Conservation (phyloP, 768 basidiomycete genomes). For the Lentinula sp. region DNA sequence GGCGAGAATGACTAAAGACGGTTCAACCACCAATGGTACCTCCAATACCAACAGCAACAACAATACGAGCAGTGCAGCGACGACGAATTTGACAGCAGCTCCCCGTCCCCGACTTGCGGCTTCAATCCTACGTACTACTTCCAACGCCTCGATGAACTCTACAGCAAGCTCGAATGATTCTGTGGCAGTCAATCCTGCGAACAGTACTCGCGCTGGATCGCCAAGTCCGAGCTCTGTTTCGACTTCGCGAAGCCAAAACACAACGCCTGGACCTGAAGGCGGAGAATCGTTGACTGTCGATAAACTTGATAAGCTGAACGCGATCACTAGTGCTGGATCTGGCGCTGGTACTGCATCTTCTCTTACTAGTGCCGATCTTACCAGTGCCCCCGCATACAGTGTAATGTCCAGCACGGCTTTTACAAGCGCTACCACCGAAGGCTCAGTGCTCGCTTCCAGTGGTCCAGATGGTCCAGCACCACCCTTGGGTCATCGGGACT, state of each 20-base stretch:
- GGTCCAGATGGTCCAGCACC: constrained; percentile 12
- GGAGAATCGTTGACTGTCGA: constrained; percentile 62
- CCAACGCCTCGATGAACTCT: constrained; percentile 48
- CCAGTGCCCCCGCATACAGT: background rate
- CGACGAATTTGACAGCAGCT: constrained; percentile 23
- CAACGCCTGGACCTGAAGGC: constrained; percentile 20
- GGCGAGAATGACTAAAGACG: constrained; percentile 57
- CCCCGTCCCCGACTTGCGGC: constrained; percentile 72
- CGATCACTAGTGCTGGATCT: constrained; percentile 31
- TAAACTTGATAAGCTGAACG: constrained; percentile 57
- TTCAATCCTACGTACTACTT: constrained; percentile 58
- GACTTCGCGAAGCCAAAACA: constrained; percentile 34
- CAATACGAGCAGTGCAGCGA: constrained; percentile 14
- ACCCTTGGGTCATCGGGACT: background rate
- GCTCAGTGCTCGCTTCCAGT: background rate
- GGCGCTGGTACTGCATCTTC: background rate
- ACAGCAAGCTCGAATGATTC: constrained; percentile 57
- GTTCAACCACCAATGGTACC: constrained; percentile 19
- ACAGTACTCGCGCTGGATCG: constrained; percentile 54
- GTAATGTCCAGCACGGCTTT: background rate
- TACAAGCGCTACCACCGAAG: no score
- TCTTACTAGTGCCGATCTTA: constrained; percentile 11
- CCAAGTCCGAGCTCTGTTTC: constrained; percentile 39
- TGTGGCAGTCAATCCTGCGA: constrained; percentile 51
- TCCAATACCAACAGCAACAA: constrained; percentile 18